phyloP scores from a whole-genome alignment of 2,329 filamentous ascomycete species.

The Fusarium illudens region DNA sequence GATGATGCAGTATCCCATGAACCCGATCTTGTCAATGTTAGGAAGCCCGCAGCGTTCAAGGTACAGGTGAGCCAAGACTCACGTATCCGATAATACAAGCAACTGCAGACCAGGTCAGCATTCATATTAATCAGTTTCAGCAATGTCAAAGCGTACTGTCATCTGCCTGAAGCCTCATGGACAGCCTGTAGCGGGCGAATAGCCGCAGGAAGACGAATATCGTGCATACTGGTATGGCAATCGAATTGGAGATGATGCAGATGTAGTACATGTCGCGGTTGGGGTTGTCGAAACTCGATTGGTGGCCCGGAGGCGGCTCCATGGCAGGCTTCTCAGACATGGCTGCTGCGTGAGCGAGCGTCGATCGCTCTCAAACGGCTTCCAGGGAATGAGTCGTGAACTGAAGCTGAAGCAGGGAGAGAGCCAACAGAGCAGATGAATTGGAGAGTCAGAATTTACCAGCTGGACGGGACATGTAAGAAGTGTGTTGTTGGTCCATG shows the following conservation, averaged over 20 bases:
- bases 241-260: slow-evolving; percentile 11
- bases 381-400: not conserved
- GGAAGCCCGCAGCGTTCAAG: not conserved
- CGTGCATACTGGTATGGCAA: slow-evolving; percentile 16
- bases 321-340: slow-evolving; percentile 22
- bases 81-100: slow-evolving; percentile 26
- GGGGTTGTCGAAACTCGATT: slow-evolving; percentile 21
- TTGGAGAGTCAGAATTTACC: not conserved
- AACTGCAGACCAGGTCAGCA: not conserved
- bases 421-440: not conserved
- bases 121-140: rapidly evolving
- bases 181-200: slow-evolving; percentile 20
- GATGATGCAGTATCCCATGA: slow-evolving; percentile 25
- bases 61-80: rapidly evolving
- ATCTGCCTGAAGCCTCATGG: slow-evolving; percentile 15
- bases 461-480: not conserved
- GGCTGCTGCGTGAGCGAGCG: too few relatives aligned
- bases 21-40: slow-evolving; percentile 11
- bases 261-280: slow-evolving; percentile 25
- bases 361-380: not conserved
- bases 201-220: slow-evolving; percentile 15
- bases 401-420: not conserved
- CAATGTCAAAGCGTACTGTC: slow-evolving; percentile 1
- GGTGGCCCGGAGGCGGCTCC: slow-evolving; percentile 18
- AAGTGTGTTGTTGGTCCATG: not conserved